phyloP scores from a whole-genome alignment of 2,329 filamentous ascomycete genomes.

The Elsinoe necatrix region DNA sequence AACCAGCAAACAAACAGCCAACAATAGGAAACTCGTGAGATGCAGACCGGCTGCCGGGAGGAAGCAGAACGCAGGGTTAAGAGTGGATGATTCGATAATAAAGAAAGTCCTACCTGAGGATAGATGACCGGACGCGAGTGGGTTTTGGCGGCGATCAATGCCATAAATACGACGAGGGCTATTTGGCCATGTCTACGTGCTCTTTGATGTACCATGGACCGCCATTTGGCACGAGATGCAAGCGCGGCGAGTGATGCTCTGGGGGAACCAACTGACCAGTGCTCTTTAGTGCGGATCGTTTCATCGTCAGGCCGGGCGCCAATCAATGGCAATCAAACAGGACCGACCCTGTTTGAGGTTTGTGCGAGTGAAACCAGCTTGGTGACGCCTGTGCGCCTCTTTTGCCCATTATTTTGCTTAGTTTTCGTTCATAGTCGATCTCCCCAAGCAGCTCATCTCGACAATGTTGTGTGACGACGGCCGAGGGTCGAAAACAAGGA shows the following conservation, averaged over 20 bases:
- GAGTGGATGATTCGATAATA: not conserved
- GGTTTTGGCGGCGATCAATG: slow-evolving; percentile 9
- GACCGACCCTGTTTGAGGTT: slow-evolving; percentile 10
- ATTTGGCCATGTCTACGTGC: not conserved
- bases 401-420: slow-evolving; percentile 9
- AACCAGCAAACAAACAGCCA: slow-evolving; percentile 9
- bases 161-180: slow-evolving; percentile 11
- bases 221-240: slow-evolving; percentile 9
- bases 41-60: slow-evolving; percentile 12
- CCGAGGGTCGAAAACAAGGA: slow-evolving; percentile 1
- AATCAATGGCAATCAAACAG: slow-evolving; percentile 14
- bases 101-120: slow-evolving; percentile 13
- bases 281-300: slow-evolving; percentile 1
- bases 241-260: not conserved
- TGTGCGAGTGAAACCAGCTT: slow-evolving; percentile 10
- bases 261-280: slow-evolving; percentile 5
- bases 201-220: slow-evolving; percentile 8
- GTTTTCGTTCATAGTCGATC: slow-evolving; percentile 5
- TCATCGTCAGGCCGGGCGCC: slow-evolving; percentile 9
- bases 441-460: slow-evolving; percentile 13
- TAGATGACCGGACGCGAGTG: slow-evolving; percentile 9
- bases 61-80: not conserved
- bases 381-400: slow-evolving; percentile 13
- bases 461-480: slow-evolving; percentile 11
- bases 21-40: slow-evolving; percentile 9